Evolutionary conservation across 257 asterid genomes (phyloP), one percentile per base, ranked within the genome.

Genomic region (Verbena officinalis): DNA sequence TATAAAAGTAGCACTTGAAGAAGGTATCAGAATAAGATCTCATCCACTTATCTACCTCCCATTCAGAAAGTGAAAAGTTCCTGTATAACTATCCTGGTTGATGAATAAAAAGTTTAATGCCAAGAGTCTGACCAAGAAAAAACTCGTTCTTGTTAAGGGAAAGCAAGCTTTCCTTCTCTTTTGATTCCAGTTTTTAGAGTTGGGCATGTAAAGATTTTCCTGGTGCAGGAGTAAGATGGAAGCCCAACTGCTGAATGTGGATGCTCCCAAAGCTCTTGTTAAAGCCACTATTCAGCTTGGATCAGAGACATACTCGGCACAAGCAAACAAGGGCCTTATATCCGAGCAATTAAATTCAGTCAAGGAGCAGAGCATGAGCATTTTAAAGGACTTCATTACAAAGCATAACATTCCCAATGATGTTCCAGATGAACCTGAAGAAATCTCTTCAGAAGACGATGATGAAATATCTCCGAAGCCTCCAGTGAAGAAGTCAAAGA

Each of bases 371-470:
- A 86, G 90, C 86, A 93, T 93, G 97, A 62, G 65, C 73, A 55
- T 93, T 67, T 72, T 93, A 23, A 93, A 93, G 81, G 95, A 88
- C 40, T 93, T 84, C 77, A 90, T 93, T 55, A 86, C 95, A 5
- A 84, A 80, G 74, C 85, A 93, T 50, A 90, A 87, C 59, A 84
- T 83, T 59, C 95, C 95, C 8, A 84, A 78, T 52, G 96, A 90
- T 38, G 95, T 84, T 54, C 99, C 96, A 38, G 96, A 93, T 64
- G 98, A 89, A 24, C 75, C 81, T 0, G 98, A 92, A 27, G 97
- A 86, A 36, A 58, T 84, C 62, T 85, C 95, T 19, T 87, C 95
- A 2, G 98, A 89, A 7, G 98, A 90, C 1, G 97, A 85, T 2
- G 82, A 55, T 52, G 87, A 68, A 40, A 50, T 42, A 45, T 49